These are phyloP conservation scores for Tetrahymena thermophila DNA, from an alignment of 73 alveolate genomes.

Conservation along the genomic window DNA sequence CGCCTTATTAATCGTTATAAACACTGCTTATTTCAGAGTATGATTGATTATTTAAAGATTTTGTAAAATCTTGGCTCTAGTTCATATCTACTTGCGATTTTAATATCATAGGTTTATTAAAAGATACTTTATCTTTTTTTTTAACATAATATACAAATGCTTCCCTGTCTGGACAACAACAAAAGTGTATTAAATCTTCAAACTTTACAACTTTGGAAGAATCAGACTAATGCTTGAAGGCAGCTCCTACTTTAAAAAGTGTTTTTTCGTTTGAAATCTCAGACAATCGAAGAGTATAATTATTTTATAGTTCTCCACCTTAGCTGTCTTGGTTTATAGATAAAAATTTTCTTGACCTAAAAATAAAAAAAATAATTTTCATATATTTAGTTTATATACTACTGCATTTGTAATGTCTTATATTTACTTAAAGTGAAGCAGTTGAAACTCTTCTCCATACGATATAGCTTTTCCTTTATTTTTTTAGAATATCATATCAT, in stretches of 20 bases:
- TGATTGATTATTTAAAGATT: neutral
- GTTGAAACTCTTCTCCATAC: neutral
- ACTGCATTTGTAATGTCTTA: neutral
- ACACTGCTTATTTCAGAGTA: neutral
- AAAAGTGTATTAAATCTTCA: neutral
- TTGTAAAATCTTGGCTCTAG: neutral
- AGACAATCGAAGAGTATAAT: neutral
- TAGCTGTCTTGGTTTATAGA: neutral
- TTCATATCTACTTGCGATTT: neutral
- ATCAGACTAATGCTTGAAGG: neutral
- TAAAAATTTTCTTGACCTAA: neutral
- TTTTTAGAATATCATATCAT: neutral
- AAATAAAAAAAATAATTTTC: neutral
- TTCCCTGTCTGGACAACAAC: neutral
- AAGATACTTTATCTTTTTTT: neutral
- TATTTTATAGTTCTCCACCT: neutral
- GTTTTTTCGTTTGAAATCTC: neutral
- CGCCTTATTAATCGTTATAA: neutral
- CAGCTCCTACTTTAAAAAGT: neutral
- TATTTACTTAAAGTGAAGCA: neutral
- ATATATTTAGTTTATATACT: neutral
- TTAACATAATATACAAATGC: neutral
- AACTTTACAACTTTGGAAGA: neutral
- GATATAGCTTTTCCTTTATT: neutral
- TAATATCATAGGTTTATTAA: neutral